These are phyloP conservation scores for Mallotus repandus DNA, from an alignment of 441 rosid species.

Conservation along the genomic window DNA sequence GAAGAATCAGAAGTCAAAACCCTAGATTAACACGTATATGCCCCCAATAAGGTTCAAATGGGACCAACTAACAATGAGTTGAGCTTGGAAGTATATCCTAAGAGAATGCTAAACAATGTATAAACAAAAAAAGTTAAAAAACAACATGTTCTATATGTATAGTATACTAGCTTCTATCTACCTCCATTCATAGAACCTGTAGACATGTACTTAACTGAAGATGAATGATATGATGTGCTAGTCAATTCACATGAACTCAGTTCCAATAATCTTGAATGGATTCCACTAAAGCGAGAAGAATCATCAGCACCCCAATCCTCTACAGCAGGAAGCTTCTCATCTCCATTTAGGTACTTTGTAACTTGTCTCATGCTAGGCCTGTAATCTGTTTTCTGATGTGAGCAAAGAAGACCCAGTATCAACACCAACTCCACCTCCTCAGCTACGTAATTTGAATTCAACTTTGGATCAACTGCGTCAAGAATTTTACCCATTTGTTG, in stretches of 20 bases:
- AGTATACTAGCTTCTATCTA: slow-evolving; percentile 21
- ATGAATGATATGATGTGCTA: slow-evolving; percentile 20
- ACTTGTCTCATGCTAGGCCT: slow-evolving; percentile 52
- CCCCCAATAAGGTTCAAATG: too few relatives aligned
- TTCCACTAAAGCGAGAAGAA: slow-evolving; percentile 4
- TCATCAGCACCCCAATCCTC: slow-evolving; percentile 10
- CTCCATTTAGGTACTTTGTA: slow-evolving; percentile 40
- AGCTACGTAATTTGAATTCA: slow-evolving; percentile 19
- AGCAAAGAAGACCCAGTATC: slow-evolving; percentile 42
- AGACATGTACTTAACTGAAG: slow-evolving; percentile 25
- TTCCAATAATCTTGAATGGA: slow-evolving; percentile 13
- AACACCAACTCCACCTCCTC: slow-evolving; percentile 44
- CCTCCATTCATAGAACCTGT: slow-evolving; percentile 24
- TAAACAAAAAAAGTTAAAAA: not conserved
- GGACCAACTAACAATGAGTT: too few relatives aligned
- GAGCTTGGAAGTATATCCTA: too few relatives aligned
- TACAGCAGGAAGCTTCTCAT: slow-evolving; percentile 33
- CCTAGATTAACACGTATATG: too few relatives aligned
- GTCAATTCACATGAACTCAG: slow-evolving; percentile 20
- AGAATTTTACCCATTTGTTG: slow-evolving; percentile 32
- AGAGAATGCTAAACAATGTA: too few relatives aligned
- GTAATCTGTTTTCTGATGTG: slow-evolving; percentile 29
- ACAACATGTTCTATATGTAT: not conserved
- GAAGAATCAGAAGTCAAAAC: too few relatives aligned
- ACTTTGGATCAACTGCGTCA: slow-evolving; percentile 35